Evolutionary conservation across 108 stramenopile species (phyloP).

Genomic region (Discostella pseudostelligera): DNA sequence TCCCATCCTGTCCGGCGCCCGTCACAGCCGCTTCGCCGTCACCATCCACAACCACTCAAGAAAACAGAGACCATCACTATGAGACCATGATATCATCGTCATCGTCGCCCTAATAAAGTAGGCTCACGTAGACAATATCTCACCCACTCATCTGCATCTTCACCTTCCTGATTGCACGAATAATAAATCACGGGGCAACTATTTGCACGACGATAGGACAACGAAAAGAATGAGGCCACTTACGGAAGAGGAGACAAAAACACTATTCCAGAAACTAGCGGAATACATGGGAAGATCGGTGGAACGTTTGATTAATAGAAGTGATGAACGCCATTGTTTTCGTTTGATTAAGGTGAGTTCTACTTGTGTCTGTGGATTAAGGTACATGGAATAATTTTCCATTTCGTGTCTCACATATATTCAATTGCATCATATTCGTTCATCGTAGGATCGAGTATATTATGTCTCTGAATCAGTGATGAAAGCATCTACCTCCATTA

Average conservation of each 20-base stretch:
- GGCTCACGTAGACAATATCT: no score
- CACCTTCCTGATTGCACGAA: no score
- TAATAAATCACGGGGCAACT: no score
- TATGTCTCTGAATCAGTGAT: conserved; percentile 89
- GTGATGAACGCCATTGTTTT: conserved; percentile 86
- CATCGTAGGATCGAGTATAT: conserved; percentile 90
- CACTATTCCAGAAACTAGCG: conserved; percentile 94
- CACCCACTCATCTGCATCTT: neutral
- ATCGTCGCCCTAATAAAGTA: neutral
- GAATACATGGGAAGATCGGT: conserved; percentile 97
- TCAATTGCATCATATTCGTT: conserved; percentile 36
- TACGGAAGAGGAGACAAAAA: conserved; percentile 97
- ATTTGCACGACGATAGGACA: no score
- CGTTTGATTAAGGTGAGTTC: conserved; percentile 71
- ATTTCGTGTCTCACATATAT: neutral
- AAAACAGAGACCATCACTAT: no score
- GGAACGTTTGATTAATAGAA: conserved; percentile 86
- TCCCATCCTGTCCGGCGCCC: no score
- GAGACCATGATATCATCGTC: neutral
- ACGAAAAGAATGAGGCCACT: conserved; percentile 89
- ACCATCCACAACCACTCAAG: no score
- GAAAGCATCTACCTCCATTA: conserved; percentile 80
- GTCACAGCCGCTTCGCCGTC: no score
- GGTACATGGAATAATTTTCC: neutral
- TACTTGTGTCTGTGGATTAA: neutral